These are phyloP conservation scores for Ascochyta clinopodiicola DNA, from an alignment of 2,329 filamentous ascomycete genomes.

Conservation along the genomic window DNA sequence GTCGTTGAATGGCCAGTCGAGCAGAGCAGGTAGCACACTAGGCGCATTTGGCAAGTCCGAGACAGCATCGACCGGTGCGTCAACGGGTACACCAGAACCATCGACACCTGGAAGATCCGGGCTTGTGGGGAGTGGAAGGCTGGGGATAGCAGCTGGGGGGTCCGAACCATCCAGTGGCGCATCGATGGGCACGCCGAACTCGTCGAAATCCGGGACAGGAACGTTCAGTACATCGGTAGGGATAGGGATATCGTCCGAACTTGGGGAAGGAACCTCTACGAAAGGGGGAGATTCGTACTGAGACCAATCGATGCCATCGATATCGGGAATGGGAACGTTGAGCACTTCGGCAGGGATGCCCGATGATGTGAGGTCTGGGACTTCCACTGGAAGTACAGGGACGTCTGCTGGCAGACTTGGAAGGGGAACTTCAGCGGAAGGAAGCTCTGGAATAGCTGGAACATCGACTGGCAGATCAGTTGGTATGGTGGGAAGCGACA, in stretches of 20 bases:
- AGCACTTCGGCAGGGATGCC: conserved; percentile 1
- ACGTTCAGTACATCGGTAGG: conserved; percentile 8
- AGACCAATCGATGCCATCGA: conserved; percentile 11
- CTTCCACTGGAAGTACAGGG: not conserved
- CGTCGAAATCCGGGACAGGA: conserved; percentile 10
- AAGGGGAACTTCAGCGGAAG: not conserved
- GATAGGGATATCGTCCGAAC: not conserved
- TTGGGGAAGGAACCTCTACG: not conserved
- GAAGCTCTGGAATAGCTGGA: not conserved
- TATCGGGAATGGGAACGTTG: conserved; percentile 7
- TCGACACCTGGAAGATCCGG: conserved; percentile 2
- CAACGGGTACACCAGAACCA: not conserved
- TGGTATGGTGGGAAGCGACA: not conserved
- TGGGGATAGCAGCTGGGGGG: not conserved
- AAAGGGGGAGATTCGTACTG: conserved; percentile 5
- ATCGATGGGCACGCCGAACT: conserved; percentile 3
- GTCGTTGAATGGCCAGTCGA: conserved; percentile 8
- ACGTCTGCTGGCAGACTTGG: not conserved
- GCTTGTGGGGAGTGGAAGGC: no score
- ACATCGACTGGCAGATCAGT: not conserved
- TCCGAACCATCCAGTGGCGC: not conserved
- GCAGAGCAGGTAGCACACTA: not conserved
- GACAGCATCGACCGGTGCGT: not conserved
- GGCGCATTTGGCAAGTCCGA: not conserved
- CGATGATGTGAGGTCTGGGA: not conserved